Evolutionary conservation across 805 yeast species (phyloP).

Genomic region (Ogataea nitratoaversa): DNA sequence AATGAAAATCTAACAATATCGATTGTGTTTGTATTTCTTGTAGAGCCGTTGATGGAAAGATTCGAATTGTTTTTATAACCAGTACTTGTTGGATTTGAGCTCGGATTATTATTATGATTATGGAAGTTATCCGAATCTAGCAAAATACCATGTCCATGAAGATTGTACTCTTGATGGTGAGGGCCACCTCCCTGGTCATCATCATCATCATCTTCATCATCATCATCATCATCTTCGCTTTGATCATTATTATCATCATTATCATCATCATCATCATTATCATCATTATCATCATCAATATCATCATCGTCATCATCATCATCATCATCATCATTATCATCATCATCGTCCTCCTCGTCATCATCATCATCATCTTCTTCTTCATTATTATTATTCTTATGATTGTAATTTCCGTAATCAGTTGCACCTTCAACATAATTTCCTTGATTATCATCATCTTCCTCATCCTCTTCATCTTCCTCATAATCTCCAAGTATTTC

Average conservation of each 20-base stretch:
- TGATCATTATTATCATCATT: background rate
- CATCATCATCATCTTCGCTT: background rate
- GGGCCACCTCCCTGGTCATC: background rate
- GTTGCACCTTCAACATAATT: conserved; percentile 1
- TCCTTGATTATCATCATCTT: too few species aligned
- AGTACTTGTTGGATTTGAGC: background rate
- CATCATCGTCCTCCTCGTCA: background rate
- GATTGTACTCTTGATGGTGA: background rate
- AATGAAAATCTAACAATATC: background rate
- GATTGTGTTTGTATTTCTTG: background rate
- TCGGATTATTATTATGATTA: background rate
- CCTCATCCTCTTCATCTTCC: too few species aligned
- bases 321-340: background rate
- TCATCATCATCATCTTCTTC: conserved; percentile 3
- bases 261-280: background rate
- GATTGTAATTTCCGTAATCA: conserved; percentile 2
- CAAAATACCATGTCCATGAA: background rate
- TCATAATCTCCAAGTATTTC: too few species aligned
- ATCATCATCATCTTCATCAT: background rate
- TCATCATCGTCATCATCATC: background rate
- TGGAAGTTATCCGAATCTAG: background rate
- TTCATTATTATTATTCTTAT: conserved; percentile 2
- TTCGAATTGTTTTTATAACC: background rate
- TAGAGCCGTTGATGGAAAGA: background rate
- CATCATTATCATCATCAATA: background rate